Conservation (phyloP, 768 basidiomycete genomes). For the Pholiota microspora region DNA sequence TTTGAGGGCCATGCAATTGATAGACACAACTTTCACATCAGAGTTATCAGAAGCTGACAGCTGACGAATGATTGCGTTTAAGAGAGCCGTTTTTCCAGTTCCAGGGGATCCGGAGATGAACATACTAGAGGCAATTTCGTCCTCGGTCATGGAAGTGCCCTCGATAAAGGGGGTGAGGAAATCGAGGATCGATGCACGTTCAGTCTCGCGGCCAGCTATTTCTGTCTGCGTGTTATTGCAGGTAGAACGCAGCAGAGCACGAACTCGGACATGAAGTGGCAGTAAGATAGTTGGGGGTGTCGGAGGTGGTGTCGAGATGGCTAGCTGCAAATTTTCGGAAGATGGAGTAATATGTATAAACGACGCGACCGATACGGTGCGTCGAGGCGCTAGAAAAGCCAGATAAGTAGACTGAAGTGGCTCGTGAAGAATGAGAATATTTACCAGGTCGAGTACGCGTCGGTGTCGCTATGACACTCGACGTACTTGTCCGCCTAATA, state of each 20-base stretch:
- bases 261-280: constrained; percentile 57
- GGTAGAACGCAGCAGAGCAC: constrained; percentile 70
- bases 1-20: constrained; percentile 83
- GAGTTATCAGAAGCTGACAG: constrained; percentile 31
- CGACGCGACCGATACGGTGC: constrained; percentile 48
- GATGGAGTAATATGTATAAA: constrained; percentile 45
- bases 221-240: constrained; percentile 50
- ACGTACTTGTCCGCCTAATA: constrained; percentile 38
- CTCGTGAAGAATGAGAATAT: constrained; percentile 15
- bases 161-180: constrained; percentile 60
- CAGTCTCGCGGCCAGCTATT: constrained; percentile 67
- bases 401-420: constrained; percentile 9
- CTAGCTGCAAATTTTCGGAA: constrained; percentile 37
- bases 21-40: constrained; percentile 47
- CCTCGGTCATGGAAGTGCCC: constrained; percentile 22
- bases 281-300: constrained; percentile 51
- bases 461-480: constrained; percentile 30
- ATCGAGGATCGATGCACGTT: constrained; percentile 53
- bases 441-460: constrained; percentile 45
- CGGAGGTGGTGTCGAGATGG: constrained; percentile 59
- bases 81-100: constrained; percentile 87
- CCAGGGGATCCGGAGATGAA: constrained; percentile 95
- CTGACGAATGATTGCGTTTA: constrained; percentile 59
- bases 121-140: constrained; percentile 43
- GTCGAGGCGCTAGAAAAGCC: constrained; percentile 36